These are phyloP conservation scores for Corchorus capsularis DNA, from an alignment of 345 rosid genomes.

Conservation along the genomic window DNA sequence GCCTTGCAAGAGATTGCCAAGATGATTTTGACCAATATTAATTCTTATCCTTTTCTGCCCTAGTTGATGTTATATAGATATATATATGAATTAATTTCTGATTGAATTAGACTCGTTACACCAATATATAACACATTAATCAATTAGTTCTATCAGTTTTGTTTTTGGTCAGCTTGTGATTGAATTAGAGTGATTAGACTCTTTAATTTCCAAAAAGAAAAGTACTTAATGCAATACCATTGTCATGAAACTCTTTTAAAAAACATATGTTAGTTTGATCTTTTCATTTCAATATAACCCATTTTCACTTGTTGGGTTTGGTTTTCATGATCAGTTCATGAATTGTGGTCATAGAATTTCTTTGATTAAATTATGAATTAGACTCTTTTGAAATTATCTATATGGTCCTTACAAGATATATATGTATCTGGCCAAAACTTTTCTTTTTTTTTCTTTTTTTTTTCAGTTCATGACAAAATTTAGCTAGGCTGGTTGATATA, in stretches of 20 bases:
- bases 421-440: not conserved
- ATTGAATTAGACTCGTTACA: not conserved
- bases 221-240: not conserved
- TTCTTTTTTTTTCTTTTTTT: not conserved
- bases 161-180: not conserved
- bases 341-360: not conserved
- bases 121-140: not conserved
- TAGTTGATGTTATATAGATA: not conserved
- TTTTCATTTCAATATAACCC: no score
- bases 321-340: not conserved
- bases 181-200: not conserved
- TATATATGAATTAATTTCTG: not conserved
- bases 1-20: not conserved
- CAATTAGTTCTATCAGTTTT: not conserved
- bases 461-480: not conserved
- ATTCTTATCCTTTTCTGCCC: not conserved
- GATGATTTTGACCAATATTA: conserved; percentile 9
- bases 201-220: not conserved
- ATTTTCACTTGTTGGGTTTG: no score
- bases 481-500: not conserved
- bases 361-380: not conserved
- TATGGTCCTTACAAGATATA: not conserved
- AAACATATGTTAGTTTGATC: no score
- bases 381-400: not conserved
- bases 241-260: no score